phyloP scores from a whole-genome alignment of 306 rosid genomes.

The Prunus padus region DNA sequence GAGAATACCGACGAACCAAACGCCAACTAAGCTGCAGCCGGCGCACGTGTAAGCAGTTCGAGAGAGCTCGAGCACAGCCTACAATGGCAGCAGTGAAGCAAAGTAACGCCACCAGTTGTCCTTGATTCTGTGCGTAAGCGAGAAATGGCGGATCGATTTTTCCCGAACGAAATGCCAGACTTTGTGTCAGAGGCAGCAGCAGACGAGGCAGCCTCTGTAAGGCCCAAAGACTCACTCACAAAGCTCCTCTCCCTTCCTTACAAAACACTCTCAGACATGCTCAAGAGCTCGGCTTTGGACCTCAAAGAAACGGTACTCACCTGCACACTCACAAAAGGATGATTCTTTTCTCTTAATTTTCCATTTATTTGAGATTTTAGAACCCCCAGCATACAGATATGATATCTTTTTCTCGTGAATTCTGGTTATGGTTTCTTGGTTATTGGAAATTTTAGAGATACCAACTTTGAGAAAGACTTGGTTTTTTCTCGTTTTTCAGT shows the following conservation, averaged over 20 bases:
- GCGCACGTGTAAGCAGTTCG: background rate
- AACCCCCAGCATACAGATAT: background rate
- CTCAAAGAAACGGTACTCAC: conserved; percentile 62
- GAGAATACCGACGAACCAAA: background rate
- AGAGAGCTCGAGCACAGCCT: background rate
- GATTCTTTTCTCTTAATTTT: background rate
- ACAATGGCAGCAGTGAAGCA: background rate
- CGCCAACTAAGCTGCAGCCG: background rate
- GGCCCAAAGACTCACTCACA: conserved; percentile 33
- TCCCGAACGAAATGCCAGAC: conserved; percentile 60
- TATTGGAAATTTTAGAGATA: background rate
- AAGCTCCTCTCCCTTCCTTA: conserved; percentile 57
- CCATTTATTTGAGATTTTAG: background rate
- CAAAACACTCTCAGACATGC: conserved; percentile 30
- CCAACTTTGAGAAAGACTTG: background rate
- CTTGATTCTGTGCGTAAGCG: background rate
- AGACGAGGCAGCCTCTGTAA: conserved; percentile 31
- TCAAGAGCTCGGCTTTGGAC: conserved; percentile 50
- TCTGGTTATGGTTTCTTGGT: background rate
- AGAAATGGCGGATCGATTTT: conserved; percentile 72
- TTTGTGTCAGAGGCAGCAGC: conserved; percentile 40
- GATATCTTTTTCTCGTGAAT: background rate
- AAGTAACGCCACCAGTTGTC: background rate
- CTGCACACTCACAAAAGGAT: background rate
- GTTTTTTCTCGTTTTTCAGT: background rate